Conservation (phyloP, 2,329 filamentous ascomycete species). For the Xylariaceae sp. region DNA sequence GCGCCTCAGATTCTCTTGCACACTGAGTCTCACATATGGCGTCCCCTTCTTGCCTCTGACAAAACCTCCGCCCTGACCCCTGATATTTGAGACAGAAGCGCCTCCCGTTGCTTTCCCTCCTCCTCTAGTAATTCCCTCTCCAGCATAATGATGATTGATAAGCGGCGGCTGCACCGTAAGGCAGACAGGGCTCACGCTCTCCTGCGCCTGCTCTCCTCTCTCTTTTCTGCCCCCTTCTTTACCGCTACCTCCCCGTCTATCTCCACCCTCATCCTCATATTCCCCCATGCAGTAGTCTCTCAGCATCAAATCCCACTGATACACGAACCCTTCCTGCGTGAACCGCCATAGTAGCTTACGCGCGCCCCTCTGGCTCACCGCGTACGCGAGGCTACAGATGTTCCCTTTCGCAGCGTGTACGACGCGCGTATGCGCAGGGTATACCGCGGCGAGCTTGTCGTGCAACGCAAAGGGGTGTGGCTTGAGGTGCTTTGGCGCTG, state of each 20-base stretch:
- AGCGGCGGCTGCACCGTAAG: slow-evolving; percentile 40
- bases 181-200: slow-evolving; percentile 28
- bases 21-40: slow-evolving; percentile 38
- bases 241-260: no score
- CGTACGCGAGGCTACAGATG: slow-evolving; percentile 48
- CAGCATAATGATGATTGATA: slow-evolving; percentile 36
- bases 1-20: slow-evolving; percentile 33
- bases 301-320: slow-evolving; percentile 40
- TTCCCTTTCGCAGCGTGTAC: slow-evolving; percentile 43
- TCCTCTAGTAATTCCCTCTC: no score
- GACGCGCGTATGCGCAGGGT: slow-evolving; percentile 46
- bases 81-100: slow-evolving; percentile 34
- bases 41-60: slow-evolving; percentile 30
- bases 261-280: not conserved
- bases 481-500: slow-evolving; percentile 36
- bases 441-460: slow-evolving; percentile 32
- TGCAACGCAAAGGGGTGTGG: slow-evolving; percentile 35
- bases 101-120: no score
- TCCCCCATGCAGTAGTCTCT: slow-evolving; percentile 37
- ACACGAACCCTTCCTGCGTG: slow-evolving; percentile 32
- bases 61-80: slow-evolving; percentile 36
- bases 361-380: slow-evolving; percentile 46
- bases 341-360: slow-evolving; percentile 45
- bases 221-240: not conserved
- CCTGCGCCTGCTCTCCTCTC: no score